A percentile compares a stretch with the other conserved stretches of the same genome.
These are phyloP conservation scores for Arctium lappa DNA, from an alignment of 129 eudicot genomes.

Conservation along the genomic window DNA sequence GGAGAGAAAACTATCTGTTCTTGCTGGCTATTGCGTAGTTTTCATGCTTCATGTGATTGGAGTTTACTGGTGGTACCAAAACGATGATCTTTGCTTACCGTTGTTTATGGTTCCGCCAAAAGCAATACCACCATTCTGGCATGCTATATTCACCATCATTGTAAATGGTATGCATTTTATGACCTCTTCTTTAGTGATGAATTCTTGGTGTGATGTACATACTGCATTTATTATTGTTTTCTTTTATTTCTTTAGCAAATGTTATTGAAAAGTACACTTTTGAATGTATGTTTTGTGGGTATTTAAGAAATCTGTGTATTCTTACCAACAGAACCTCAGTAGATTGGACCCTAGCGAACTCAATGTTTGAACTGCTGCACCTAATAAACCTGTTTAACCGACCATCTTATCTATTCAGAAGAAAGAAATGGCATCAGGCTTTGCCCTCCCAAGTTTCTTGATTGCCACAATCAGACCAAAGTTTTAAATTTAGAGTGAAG, in stretches of 20 bases:
- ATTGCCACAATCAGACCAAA: no score
- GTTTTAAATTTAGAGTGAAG: no score
- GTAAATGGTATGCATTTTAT: conserved; percentile 55
- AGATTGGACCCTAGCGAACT: no score
- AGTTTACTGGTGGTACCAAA: conserved; percentile 67
- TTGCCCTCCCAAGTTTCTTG: no score
- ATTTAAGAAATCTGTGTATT: no score
- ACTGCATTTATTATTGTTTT: neutral
- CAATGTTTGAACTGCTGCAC: no score
- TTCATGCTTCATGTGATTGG: conserved; percentile 68
- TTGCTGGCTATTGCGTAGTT: conserved; percentile 44
- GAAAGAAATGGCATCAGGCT: no score
- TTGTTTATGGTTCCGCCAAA: conserved; percentile 81
- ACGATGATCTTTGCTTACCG: conserved; percentile 62
- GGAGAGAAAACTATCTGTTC: conserved; percentile 65
- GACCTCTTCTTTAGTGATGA: neutral
- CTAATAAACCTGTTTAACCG: no score
- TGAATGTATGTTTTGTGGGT: no score
- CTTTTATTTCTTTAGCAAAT: neutral
- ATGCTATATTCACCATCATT: conserved; percentile 64
- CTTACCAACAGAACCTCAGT: neutral
- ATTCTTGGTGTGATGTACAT: neutral
- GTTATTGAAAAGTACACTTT: no score
- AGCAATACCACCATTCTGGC: conserved; percentile 77
- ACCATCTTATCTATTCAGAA: no score